Percentiles rank a stretch among this genome's conserved stretches.
Evolutionary conservation across 2,329 filamentous ascomycete species (phyloP).

Genomic region (Juglanconis sp.): DNA sequence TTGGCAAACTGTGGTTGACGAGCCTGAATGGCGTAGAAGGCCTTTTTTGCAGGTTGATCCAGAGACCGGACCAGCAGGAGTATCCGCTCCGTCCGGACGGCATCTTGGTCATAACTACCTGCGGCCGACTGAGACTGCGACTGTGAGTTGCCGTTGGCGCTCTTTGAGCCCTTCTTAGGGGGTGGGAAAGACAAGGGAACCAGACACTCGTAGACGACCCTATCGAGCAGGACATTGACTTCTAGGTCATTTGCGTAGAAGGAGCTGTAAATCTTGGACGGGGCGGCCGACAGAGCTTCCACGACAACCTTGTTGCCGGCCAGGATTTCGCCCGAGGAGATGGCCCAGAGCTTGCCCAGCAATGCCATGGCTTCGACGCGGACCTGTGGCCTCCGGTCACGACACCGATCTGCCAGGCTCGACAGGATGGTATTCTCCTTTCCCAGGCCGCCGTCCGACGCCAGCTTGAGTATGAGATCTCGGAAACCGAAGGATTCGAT

Average conservation of each 20-base stretch:
- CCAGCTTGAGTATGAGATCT: constrained; percentile 79
- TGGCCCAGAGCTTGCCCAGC: constrained; percentile 87
- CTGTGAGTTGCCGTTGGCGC: constrained; percentile 48
- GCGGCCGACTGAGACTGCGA: constrained; percentile 30
- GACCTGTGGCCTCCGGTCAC: constrained; percentile 78
- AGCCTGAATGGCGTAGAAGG: constrained; percentile 82
- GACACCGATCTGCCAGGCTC: constrained; percentile 81
- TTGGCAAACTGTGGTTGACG: constrained; percentile 73
- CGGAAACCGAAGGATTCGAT: constrained; percentile 77
- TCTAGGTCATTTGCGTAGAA: constrained; percentile 89
- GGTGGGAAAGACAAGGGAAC: constrained; percentile 86
- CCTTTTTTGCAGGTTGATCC: constrained; percentile 73
- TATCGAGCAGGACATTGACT: constrained; percentile 79
- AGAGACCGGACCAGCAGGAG: constrained; percentile 77
- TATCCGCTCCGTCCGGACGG: constrained; percentile 78
- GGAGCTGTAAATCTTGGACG: constrained; percentile 79
- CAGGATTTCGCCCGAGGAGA: constrained; percentile 81
- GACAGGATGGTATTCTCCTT: constrained; percentile 75
- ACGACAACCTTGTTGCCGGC: constrained; percentile 75
- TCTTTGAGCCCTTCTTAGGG: constrained; percentile 62
- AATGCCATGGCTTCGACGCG: constrained; percentile 84
- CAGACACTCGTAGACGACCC: constrained; percentile 80
- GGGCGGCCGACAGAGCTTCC: constrained; percentile 74
- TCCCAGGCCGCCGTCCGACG: constrained; percentile 68
- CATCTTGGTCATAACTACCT: constrained; percentile 61